phyloP scores from a whole-genome alignment of 2,329 filamentous ascomycete species.

The Akanthomyces dipterigenus region DNA sequence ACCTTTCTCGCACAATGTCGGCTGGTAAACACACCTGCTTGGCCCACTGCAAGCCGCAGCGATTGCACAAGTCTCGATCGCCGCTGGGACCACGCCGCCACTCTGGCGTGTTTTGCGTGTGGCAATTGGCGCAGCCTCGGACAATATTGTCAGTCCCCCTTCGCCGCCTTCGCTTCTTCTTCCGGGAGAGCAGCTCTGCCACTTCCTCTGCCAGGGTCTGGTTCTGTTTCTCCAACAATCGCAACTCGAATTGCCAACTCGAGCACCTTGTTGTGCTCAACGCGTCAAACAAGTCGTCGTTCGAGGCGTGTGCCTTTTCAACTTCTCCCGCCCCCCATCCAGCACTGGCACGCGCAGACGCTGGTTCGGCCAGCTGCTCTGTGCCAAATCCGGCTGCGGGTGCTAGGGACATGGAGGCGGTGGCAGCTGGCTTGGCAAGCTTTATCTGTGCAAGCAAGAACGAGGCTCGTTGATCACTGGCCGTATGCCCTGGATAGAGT shows the following conservation, averaged over 20 bases:
- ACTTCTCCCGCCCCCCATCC: constrained; percentile 51
- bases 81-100: constrained; percentile 91
- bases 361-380: no score
- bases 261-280: constrained; percentile 85
- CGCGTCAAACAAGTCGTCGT: constrained; percentile 87
- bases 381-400: no score
- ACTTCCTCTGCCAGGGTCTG: constrained; percentile 78
- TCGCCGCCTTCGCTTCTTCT: constrained; percentile 89
- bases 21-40: constrained; percentile 65
- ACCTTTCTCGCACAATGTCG: background rate
- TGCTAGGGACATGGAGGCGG: no score
- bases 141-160: constrained; percentile 76
- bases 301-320: constrained; percentile 61
- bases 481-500: constrained; percentile 77
- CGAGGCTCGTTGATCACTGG: constrained; percentile 71
- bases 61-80: constrained; percentile 89
- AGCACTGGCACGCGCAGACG: constrained; percentile 40
- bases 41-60: constrained; percentile 87
- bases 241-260: constrained; percentile 90
- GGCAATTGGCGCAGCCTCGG: constrained; percentile 87
- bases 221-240: constrained; percentile 93
- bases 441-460: constrained; percentile 85
- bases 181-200: constrained; percentile 69
- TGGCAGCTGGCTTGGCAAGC: constrained; percentile 59
- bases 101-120: constrained; percentile 83